Base-by-base conservation (phyloP, 1,139 yeast genomes). In the Pichia sp. region DNA sequence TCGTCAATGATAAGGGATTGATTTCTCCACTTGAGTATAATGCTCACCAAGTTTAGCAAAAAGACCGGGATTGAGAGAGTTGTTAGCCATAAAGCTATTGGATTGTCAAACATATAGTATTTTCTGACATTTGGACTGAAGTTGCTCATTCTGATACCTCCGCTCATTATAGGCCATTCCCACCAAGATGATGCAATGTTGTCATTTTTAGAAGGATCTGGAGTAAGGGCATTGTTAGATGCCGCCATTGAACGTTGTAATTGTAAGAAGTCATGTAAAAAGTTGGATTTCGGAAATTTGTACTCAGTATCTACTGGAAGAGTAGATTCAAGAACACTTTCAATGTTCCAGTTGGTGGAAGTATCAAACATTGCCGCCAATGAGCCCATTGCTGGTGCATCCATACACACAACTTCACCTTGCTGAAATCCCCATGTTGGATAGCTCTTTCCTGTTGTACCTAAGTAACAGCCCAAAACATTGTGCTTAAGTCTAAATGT, bases 361-460 rank as follows among this genome's bases (percentile, higher is more conserved):
- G 79, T 77, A 50, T 81, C 88, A 38, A 65, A 62, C 3, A 58
- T 49, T 10, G 41, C 27, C 67, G 62, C 11, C 6, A 35, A 4
- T 25, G 38, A 55, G 67, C 60, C 2, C 77, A 58, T 17, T 63
- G 22, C 18, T 6, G 38, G 27, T 9, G 43, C 56, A 9, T 46
- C 41, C 47, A 77, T 77, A 56, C 93, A 82, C 7, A 77, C 74
- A 27, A 82, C 84, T 57, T 82, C 93, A 18, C 87, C 86, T 58
- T 82, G 93, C 43, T 74, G 76, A 58, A 74, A 82, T 1, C 93
- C 93, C 93, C 93, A 82, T 1, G 78, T 62, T 4, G 93, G 93
- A 49, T 77, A 79, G 1, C 83, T 59, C 36, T 66, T 60, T 7
- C 91, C 91, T 0, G 87, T 76, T 0, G 87, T 77, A 6, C 86